These are phyloP conservation scores for Clarireedia monteithiana DNA, from an alignment of 2,329 filamentous ascomycete genomes.

Conservation along the genomic window DNA sequence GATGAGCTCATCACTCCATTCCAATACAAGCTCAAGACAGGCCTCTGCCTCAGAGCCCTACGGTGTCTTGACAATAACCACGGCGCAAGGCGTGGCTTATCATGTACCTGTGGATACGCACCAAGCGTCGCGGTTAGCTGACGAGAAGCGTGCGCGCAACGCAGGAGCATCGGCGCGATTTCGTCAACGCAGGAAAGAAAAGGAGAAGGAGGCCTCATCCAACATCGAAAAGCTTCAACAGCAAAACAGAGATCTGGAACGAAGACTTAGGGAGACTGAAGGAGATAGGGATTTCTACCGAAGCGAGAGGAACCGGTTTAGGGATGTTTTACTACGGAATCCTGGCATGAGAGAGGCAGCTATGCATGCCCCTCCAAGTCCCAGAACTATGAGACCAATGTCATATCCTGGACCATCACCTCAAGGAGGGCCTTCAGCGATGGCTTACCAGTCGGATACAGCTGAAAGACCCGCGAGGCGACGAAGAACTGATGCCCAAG, in stretches of 20 bases:
- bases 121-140: slow-evolving; percentile 72
- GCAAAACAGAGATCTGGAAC: slow-evolving; percentile 57
- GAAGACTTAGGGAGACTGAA: slow-evolving; percentile 42
- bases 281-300: slow-evolving; percentile 68
- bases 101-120: slow-evolving; percentile 70
- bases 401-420: slow-evolving; percentile 20
- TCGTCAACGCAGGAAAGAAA: slow-evolving; percentile 72
- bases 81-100: slow-evolving; percentile 44
- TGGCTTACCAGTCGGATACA: slow-evolving; percentile 16
- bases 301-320: slow-evolving; percentile 62
- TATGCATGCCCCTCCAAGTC: slow-evolving; percentile 45
- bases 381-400: slow-evolving; percentile 26
- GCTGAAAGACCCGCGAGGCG: slow-evolving; percentile 25
- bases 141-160: slow-evolving; percentile 80
- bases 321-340: slow-evolving; percentile 55
- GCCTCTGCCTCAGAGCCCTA: slow-evolving; percentile 27
- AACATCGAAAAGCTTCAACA: slow-evolving; percentile 66
- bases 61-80: slow-evolving; percentile 30
- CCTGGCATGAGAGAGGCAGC: slow-evolving; percentile 47
- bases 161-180: slow-evolving; percentile 81
- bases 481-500: slow-evolving; percentile 25
- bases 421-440: slow-evolving; percentile 12
- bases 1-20: slow-evolving; percentile 23
- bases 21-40: slow-evolving; percentile 26
- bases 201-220: slow-evolving; percentile 63